Evolutionary conservation across 345 rosid genomes (phyloP).

Genomic region (Trapa incisa): DNA sequence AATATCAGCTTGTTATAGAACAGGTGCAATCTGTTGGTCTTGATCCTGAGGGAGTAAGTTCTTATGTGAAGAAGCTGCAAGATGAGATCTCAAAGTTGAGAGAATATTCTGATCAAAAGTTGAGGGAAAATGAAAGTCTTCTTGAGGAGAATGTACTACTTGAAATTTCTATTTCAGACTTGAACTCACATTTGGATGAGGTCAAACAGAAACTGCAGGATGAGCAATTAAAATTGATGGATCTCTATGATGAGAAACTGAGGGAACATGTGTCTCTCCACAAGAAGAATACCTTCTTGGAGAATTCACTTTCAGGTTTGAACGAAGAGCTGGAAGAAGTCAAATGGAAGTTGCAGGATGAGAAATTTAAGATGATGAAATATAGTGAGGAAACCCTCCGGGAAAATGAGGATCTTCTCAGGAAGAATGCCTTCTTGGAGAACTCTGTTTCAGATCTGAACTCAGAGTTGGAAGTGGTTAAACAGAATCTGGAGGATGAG

Average conservation of each 20-base stretch:
- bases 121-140: conserved; percentile 55
- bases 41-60: conserved; percentile 41
- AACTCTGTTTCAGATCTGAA: conserved; percentile 67
- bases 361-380: conserved; percentile 43
- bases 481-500: conserved; percentile 42
- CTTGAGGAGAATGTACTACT: conserved; percentile 50
- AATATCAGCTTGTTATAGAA: conserved; percentile 40
- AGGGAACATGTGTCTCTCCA: conserved; percentile 49
- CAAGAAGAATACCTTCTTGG: conserved; percentile 56
- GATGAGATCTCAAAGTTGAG: conserved; percentile 45
- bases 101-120: conserved; percentile 32
- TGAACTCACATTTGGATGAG: conserved; percentile 62
- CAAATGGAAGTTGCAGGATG: conserved; percentile 39
- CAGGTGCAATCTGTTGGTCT: conserved; percentile 72
- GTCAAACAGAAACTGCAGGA: conserved; percentile 42
- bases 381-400: conserved; percentile 43
- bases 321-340: conserved; percentile 58
- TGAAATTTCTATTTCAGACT: conserved; percentile 63
- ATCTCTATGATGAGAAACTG: conserved; percentile 37
- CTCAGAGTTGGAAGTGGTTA: conserved; percentile 52
- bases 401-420: conserved; percentile 49
- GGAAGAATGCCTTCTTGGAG: conserved; percentile 61
- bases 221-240: conserved; percentile 35
- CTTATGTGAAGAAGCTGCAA: conserved; percentile 45
- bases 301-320: conserved; percentile 68